phyloP scores from a whole-genome alignment of 768 basidiomycete species.

The Paxillus involutus region DNA sequence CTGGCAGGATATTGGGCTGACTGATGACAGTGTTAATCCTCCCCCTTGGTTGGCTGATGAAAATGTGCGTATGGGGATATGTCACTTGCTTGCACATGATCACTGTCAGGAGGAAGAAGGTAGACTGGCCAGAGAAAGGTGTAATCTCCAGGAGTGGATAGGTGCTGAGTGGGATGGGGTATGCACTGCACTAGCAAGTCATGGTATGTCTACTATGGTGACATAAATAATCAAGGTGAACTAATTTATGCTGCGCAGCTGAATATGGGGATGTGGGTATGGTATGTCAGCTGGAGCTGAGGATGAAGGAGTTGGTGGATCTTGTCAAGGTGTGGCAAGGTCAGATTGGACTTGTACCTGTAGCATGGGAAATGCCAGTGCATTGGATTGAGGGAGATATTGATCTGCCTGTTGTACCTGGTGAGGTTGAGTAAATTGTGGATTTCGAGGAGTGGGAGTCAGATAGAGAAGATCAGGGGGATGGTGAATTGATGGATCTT shows the following conservation, averaged over 20 bases:
- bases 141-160: constrained; percentile 1
- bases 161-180: background rate
- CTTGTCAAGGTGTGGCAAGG: background rate
- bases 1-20: too few species aligned
- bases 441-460: background rate
- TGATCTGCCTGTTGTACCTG: background rate
- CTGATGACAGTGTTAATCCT: too few species aligned
- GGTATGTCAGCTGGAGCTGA: background rate
- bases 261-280: background rate
- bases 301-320: background rate
- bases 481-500: background rate
- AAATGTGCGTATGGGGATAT: constrained; percentile 7
- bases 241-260: too few species aligned
- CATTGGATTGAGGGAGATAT: background rate
- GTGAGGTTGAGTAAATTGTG: background rate
- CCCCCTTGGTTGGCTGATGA: background rate
- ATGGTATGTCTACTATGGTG: too few species aligned
- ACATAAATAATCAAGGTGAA: too few species aligned
- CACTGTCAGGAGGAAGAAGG: constrained; percentile 3
- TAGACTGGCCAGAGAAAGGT: background rate
- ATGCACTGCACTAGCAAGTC: too few species aligned
- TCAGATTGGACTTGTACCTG: background rate
- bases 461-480: too few species aligned
- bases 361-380: background rate
- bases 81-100: background rate